Evolutionary conservation across 2,329 filamentous ascomycete species (phyloP).

Genomic region (Colletotrichum agaves): DNA sequence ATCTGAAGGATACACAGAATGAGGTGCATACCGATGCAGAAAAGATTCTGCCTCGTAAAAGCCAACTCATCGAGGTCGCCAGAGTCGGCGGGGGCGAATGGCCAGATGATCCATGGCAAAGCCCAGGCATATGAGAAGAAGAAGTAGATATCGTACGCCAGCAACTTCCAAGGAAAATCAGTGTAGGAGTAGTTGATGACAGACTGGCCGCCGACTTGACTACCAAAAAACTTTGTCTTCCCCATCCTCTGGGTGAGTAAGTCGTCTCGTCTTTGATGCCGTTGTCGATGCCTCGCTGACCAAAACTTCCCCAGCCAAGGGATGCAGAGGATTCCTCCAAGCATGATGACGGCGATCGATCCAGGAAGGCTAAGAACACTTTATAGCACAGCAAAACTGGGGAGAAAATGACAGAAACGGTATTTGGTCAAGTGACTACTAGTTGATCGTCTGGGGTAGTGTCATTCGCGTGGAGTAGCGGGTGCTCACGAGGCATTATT

Average conservation of each 20-base stretch:
- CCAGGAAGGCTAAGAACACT: not conserved
- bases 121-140: slow-evolving; percentile 66
- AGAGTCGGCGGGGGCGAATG: slow-evolving; percentile 62
- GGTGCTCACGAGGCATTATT: slow-evolving; percentile 38
- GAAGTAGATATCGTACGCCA: slow-evolving; percentile 64
- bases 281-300: slow-evolving; percentile 13
- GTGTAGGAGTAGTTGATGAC: slow-evolving; percentile 72
- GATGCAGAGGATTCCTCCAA: slow-evolving; percentile 19
- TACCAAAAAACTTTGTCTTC: slow-evolving; percentile 64
- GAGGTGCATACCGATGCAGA: slow-evolving; percentile 66
- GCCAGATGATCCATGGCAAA: slow-evolving; percentile 70
- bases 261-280: slow-evolving; percentile 25
- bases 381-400: not conserved
- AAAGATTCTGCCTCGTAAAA: slow-evolving; percentile 65
- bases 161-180: slow-evolving; percentile 61
- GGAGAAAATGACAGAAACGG: slow-evolving; percentile 18
- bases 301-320: slow-evolving; percentile 20
- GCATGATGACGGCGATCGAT: slow-evolving; percentile 19
- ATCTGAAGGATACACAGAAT: slow-evolving; percentile 70
- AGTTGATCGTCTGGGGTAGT: not conserved
- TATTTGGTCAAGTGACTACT: slow-evolving; percentile 33
- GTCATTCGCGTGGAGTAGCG: slow-evolving; percentile 7
- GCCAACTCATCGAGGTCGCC: slow-evolving; percentile 73
- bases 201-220: slow-evolving; percentile 66
- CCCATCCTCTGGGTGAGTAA: slow-evolving; percentile 36